Conservation (phyloP, 2,329 filamentous ascomycete genomes). For the Alternaria sp. region DNA sequence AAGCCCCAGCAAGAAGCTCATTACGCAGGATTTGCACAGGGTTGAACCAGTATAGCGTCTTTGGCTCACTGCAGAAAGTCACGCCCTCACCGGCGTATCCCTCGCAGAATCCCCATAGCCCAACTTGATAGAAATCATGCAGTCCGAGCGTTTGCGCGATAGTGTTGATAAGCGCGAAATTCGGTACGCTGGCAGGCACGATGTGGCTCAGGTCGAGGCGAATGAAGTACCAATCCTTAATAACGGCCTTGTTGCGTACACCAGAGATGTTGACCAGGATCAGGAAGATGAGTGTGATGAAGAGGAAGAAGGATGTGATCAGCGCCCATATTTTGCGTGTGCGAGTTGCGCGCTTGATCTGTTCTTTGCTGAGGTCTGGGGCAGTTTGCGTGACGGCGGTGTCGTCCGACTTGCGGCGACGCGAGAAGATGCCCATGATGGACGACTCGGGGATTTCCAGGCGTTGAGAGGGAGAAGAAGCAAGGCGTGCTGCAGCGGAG, state of each 20-base stretch:
- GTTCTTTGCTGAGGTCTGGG: constrained; percentile 41
- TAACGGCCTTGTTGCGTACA: constrained; percentile 65
- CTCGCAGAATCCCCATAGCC: constrained; percentile 91
- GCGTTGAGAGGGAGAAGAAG: not conserved
- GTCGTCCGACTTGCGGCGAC: constrained; percentile 24
- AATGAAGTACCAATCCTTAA: constrained; percentile 81
- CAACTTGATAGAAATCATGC: constrained; percentile 93
- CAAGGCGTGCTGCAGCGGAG: not conserved
- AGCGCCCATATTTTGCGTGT: constrained; percentile 67
- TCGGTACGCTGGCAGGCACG: constrained; percentile 73
- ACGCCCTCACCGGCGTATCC: constrained; percentile 78
- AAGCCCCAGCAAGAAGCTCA: constrained; percentile 81
- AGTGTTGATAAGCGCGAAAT: constrained; percentile 79
- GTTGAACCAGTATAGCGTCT: constrained; percentile 86
- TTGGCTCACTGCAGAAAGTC: constrained; percentile 74
- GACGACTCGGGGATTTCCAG: not conserved
- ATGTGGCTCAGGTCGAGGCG: constrained; percentile 83
- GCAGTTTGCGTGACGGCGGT: constrained; percentile 15
- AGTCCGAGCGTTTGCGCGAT: constrained; percentile 85
- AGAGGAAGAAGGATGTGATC: constrained; percentile 71
- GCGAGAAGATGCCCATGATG: constrained; percentile 33
- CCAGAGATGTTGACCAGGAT: constrained; percentile 83
- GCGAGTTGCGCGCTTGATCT: constrained; percentile 50
- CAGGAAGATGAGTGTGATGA: constrained; percentile 77
- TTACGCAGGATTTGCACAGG: constrained; percentile 80